Evolutionary conservation across 352 stramenopile genomes (phyloP).

Genomic region (Phytophthora europaea): DNA sequence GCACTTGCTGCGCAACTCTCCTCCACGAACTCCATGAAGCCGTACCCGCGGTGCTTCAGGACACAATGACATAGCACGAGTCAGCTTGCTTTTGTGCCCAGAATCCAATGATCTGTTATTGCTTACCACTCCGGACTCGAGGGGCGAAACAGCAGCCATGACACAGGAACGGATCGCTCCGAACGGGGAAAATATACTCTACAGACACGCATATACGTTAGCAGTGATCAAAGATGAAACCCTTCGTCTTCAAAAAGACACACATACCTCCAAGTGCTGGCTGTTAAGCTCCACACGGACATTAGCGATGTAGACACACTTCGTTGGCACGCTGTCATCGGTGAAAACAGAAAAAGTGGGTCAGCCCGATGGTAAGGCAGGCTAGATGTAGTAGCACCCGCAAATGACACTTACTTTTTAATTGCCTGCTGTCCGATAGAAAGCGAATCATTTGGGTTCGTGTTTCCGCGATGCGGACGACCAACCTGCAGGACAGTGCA

Average conservation of each 20-base stretch:
- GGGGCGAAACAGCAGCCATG: constrained; percentile 67
- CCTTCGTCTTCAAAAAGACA: not conserved
- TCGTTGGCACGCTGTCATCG: constrained; percentile 63
- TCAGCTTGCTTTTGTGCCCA: not conserved
- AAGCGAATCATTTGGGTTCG: constrained; percentile 65
- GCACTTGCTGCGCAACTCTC: constrained; percentile 67
- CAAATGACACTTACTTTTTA: constrained; percentile 60
- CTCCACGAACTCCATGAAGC: constrained; percentile 80
- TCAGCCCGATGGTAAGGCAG: not conserved
- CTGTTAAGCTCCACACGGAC: constrained; percentile 82
- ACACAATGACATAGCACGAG: not conserved
- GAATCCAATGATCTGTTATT: constrained; percentile 4
- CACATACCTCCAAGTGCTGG: constrained; percentile 73
- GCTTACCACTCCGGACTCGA: constrained; percentile 62
- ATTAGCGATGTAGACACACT: constrained; percentile 79
- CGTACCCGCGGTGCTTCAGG: constrained; percentile 76
- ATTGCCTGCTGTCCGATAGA: constrained; percentile 83
- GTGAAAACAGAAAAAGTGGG: constrained; percentile 2
- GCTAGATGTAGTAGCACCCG: not conserved
- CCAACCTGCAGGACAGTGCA: constrained; percentile 53
- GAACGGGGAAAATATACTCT: constrained; percentile 88
- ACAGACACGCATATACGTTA: constrained; percentile 3
- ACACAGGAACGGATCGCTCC: constrained; percentile 72
- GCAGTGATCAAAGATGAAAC: not conserved
- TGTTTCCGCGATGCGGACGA: constrained; percentile 78